These are phyloP conservation scores for Penicillium sp. DNA, from an alignment of 2,329 filamentous ascomycete species.

Conservation along the genomic window DNA sequence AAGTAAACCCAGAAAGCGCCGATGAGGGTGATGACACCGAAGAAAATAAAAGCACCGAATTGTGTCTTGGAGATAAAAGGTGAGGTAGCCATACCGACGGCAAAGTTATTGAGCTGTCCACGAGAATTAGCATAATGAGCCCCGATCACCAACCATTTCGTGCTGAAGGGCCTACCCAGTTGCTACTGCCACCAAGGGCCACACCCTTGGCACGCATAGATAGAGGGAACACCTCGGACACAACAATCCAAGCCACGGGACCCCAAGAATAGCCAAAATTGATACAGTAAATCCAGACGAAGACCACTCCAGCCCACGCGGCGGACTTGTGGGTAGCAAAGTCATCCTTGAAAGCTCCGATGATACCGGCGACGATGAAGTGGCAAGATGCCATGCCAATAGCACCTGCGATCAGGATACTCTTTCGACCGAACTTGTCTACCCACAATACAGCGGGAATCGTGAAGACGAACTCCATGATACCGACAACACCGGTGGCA, in stretches of 20 bases:
- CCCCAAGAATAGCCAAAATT: slow-evolving; percentile 75
- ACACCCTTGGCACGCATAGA: slow-evolving; percentile 71
- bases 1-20: slow-evolving; percentile 59
- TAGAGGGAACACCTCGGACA: slow-evolving; percentile 74
- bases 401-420: slow-evolving; percentile 49
- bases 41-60: slow-evolving; percentile 73
- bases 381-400: slow-evolving; percentile 69
- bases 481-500: slow-evolving; percentile 34
- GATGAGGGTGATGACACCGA: slow-evolving; percentile 64
- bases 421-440: slow-evolving; percentile 36
- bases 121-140: background rate
- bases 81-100: slow-evolving; percentile 4
- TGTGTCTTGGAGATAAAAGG: slow-evolving; percentile 13
- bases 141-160: too few relatives aligned
- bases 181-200: slow-evolving; percentile 36
- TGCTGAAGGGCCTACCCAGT: slow-evolving; percentile 47
- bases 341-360: slow-evolving; percentile 60
- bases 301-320: slow-evolving; percentile 64
- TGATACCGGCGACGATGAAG: slow-evolving; percentile 67
- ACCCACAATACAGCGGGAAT: slow-evolving; percentile 37
- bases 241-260: slow-evolving; percentile 65
- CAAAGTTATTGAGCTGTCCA: slow-evolving; percentile 2
- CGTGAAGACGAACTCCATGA: slow-evolving; percentile 29
- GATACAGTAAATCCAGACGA: slow-evolving; percentile 67
- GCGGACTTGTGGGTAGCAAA: slow-evolving; percentile 60